phyloP scores from a whole-genome alignment of 768 basidiomycete species.

The Mycena pura region DNA sequence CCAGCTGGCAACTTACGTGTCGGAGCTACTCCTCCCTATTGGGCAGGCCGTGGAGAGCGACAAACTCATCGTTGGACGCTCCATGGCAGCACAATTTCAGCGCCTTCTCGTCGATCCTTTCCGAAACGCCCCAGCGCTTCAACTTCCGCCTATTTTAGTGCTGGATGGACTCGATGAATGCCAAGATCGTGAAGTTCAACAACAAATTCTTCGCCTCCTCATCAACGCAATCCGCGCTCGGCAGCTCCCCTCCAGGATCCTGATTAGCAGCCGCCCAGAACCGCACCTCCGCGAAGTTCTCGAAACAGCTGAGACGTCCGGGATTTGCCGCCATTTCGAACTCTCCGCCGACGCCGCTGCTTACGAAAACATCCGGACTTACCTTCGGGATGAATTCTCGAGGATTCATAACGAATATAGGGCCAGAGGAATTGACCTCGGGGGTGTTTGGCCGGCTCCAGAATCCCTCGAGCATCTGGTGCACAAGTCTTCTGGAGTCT shows the following conservation, averaged over 20 bases:
- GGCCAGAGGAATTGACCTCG: not conserved
- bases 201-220: not conserved
- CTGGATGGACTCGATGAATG: not conserved
- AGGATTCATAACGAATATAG: not conserved
- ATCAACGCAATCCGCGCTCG: not conserved
- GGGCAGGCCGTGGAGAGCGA: slow-evolving; percentile 13
- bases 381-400: not conserved
- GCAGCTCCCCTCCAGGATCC: not conserved
- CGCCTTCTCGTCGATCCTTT: slow-evolving; percentile 22
- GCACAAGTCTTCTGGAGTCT: not conserved
- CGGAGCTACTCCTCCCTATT: slow-evolving; percentile 7
- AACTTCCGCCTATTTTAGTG: not conserved
- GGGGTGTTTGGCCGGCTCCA: not conserved
- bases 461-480: not conserved
- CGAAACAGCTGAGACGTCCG: not conserved
- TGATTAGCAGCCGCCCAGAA: not conserved
- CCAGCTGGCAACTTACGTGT: slow-evolving; percentile 27
- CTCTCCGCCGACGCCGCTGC: not conserved
- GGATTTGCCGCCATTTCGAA: not conserved
- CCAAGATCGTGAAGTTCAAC: not conserved
- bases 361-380: not conserved
- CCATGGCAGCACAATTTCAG: slow-evolving; percentile 15
- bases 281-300: not conserved
- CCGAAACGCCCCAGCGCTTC: too few species aligned
- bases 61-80: slow-evolving; percentile 14